phyloP scores from a whole-genome alignment of 768 basidiomycete species.

The Suillus clintonianus region DNA sequence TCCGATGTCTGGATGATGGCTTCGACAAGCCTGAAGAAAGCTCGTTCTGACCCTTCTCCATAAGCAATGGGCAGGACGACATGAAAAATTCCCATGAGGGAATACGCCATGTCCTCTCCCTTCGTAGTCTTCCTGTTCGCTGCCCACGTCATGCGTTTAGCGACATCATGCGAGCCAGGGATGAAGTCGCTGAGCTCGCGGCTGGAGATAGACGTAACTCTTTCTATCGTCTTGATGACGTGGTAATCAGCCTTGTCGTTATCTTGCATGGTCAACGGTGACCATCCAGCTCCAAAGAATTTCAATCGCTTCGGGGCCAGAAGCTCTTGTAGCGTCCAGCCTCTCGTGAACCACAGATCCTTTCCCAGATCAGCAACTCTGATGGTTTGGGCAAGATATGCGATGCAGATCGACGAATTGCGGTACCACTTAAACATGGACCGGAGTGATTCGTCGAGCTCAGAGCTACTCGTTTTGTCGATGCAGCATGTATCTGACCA shows the following conservation, averaged over 20 bases:
- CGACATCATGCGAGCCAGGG: not conserved
- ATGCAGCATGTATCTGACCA: constrained; percentile 14
- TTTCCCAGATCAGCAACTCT: not conserved
- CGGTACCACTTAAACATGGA: constrained; percentile 19
- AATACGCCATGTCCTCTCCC: constrained; percentile 16
- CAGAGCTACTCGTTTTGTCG: constrained; percentile 14
- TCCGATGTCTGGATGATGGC: constrained; percentile 5
- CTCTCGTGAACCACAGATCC: constrained; percentile 15
- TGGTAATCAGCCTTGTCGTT: not conserved
- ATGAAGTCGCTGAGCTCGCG: not conserved
- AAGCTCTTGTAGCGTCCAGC: constrained; percentile 8
- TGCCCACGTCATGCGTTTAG: constrained; percentile 11
- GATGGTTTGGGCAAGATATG: constrained; percentile 5
- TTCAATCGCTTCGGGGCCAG: constrained; percentile 13
- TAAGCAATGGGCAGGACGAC: constrained; percentile 13
- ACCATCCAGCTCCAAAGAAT: constrained; percentile 13
- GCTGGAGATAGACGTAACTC: not conserved
- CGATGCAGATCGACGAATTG: constrained; percentile 12
- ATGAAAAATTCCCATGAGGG: constrained; percentile 14
- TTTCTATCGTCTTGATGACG: not conserved
- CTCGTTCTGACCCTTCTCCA: constrained; percentile 14
- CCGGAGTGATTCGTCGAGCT: constrained; percentile 14
- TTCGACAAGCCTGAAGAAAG: constrained; percentile 5
- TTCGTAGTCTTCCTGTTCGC: constrained; percentile 15
- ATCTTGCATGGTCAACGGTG: not conserved